These are phyloP conservation scores for Colletotrichum sp. DNA, from an alignment of 2,329 filamentous ascomycete species.

Conservation along the genomic window DNA sequence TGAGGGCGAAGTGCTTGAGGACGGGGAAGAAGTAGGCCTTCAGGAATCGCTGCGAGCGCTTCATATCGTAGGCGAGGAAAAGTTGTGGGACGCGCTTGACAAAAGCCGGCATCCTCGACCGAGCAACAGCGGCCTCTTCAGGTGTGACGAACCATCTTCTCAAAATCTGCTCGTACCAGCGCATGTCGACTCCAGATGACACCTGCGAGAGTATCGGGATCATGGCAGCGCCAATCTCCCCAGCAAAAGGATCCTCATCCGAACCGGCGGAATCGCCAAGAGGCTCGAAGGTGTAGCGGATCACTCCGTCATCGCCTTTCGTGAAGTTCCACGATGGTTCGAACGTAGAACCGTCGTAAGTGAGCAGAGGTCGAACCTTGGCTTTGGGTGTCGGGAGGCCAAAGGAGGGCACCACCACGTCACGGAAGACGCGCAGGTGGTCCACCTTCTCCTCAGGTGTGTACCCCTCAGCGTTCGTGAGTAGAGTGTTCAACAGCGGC, in stretches of 20 bases:
- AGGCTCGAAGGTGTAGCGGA: conserved; percentile 10
- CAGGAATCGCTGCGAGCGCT: conserved; percentile 20
- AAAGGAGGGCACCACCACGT: conserved; percentile 15
- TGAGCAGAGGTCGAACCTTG: neutral
- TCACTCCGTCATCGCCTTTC: neutral
- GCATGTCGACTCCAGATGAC: conserved; percentile 9
- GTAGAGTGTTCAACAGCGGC: neutral
- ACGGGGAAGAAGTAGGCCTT: conserved; percentile 27
- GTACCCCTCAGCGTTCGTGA: conserved; percentile 6
- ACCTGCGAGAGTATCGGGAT: neutral
- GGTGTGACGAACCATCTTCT: conserved; percentile 7
- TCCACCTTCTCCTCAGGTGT: conserved; percentile 8
- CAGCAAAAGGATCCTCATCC: neutral
- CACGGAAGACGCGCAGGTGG: conserved; percentile 15
- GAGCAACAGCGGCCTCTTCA: neutral
- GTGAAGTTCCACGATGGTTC: conserved; percentile 15
- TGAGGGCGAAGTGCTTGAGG: conserved; percentile 25
- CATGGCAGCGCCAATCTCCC: neutral
- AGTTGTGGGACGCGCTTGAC: conserved; percentile 23
- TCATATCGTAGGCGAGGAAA: conserved; percentile 27
- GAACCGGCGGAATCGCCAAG: conserved; percentile 3
- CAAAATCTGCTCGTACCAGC: conserved; percentile 10
- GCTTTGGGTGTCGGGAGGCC: conserved; percentile 1
- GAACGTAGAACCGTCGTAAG: conserved; percentile 11
- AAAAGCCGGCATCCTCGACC: neutral